Base-by-base conservation (phyloP, 352 stramenopile genomes). In the Aphanomyces cochlioides region DNA sequence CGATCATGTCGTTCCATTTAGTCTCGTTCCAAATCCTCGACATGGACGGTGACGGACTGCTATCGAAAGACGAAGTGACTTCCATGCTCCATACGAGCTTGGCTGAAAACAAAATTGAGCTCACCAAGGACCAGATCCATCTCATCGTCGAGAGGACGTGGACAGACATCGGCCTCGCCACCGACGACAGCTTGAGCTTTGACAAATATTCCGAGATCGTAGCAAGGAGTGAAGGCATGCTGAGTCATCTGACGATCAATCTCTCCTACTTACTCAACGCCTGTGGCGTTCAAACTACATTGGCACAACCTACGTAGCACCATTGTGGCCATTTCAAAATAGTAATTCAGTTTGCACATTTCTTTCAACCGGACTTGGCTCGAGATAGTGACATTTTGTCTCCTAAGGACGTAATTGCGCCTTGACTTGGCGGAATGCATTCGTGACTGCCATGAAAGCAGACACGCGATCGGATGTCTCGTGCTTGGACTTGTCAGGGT, bases 221-320 rank as follows among this genome's bases (percentile, higher is more conserved):
- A 5, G 76, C 79, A 45, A 74, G 75, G 58, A 90, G 87, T 61
- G 78, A 87, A 66, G 79, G 89, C 61, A 93, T 90, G 83, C 77
- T 91, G 61, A 88, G 87, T 72, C 85, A 91, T 73, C 77, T 93
- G 48, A 90, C 83, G 40, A 86, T 93, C 78, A 93, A 91, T 73
- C 80, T 93, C 38, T 89, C 83, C 41, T 67, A 67, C 59, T 21
- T 67, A 3, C 41, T 67, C 5, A 56, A 37, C 40, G 10, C 43
- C 8, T 57, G 41, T 19, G 59, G 43, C 41, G 38, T 67, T 6
- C 41, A 67, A 36, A 28, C 59, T 7, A 40, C 41, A n/a, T 41
- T 21, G 15, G 39, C 37, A 21, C 39, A 38, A 19, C 34, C 40
- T 41, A n/a, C 12, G 7, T 21, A 12, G 17, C 39, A 53, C 45